A percentile compares a stretch with the other conserved stretches of the same genome.
Conservation (phyloP, 805 yeast genomes). For the Tetrapisispora fleetii region DNA sequence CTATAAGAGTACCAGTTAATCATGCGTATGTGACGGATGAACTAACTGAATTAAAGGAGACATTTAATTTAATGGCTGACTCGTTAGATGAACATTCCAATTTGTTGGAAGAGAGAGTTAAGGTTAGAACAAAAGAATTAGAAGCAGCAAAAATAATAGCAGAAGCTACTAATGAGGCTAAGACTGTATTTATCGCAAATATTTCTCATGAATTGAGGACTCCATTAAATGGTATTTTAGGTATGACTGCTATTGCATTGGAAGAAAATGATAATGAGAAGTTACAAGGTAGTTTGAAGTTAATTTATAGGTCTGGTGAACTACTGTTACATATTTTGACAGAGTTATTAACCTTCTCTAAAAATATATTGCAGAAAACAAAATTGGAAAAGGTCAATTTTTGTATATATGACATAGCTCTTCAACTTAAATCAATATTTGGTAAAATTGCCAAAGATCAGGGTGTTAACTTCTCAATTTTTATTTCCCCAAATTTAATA, state of each 20-base stretch:
- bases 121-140: slow-evolving; percentile 74
- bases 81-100: slow-evolving; percentile 78
- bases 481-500: slow-evolving; percentile 48
- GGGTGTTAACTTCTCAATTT: slow-evolving; percentile 55
- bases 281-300: slow-evolving; percentile 64
- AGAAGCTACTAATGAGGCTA: slow-evolving; percentile 93
- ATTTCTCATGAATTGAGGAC: slow-evolving; percentile 92
- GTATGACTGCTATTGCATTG: slow-evolving; percentile 91
- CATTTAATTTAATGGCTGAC: slow-evolving; percentile 85
- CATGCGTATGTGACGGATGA: slow-evolving; percentile 66
- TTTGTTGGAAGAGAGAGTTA: slow-evolving; percentile 79
- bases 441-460: slow-evolving; percentile 71
- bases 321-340: slow-evolving; percentile 79
- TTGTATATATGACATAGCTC: slow-evolving; percentile 66
- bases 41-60: slow-evolving; percentile 75
- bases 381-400: slow-evolving; percentile 78
- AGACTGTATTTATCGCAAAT: slow-evolving; percentile 86
- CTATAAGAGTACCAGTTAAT: slow-evolving; percentile 37
- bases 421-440: slow-evolving; percentile 80
- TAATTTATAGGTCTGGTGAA: slow-evolving; percentile 89
- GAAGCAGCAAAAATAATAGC: slow-evolving; percentile 85
- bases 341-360: slow-evolving; percentile 84
- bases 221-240: slow-evolving; percentile 90
- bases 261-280: slow-evolving; percentile 64
- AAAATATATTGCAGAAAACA: slow-evolving; percentile 72